Base-by-base conservation (phyloP, 805 yeast species). In the Grigorovia jiainica region DNA sequence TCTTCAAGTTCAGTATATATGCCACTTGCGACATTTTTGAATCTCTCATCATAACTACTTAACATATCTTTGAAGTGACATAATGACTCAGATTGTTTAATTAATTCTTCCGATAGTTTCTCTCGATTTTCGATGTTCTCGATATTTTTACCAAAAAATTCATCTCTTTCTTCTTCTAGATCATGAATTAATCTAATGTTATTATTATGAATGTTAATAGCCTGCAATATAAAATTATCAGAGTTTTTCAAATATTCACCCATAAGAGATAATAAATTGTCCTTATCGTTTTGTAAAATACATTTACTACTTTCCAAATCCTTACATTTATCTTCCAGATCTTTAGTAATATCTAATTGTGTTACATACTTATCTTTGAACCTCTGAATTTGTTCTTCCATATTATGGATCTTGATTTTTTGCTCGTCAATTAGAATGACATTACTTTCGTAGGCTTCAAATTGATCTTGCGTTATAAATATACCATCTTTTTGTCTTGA, bases 401-500 rank as follows among this genome's bases (percentile, higher is more conserved):
- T 60, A 1, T 71, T 68, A 32, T 66, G 69, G 8, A 74, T 61
- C 43, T 67, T 65, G 4, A 70, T 57, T 42, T 71, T 69, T 47
- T 73, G 75, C 43, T 76, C 82, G 23, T 67, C 76, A 11, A 71
- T 65, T 42, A 68, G 60, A 5, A 73, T 66, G 18, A 67, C 63
- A 31, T 75, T 64, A 51, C 78, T 73, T 52, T 74, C 79, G 50
- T 53, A 68, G 10, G 47, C 38, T 25, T 54, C 56, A 23, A 45
- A 49, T 54, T 64, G 75, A 34, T 61, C 72, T 40, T 57, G 64
- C 21, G 83, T 72, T 47, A 84, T 60, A 52, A 73, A 80, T 15
- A 84, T 74, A 5, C 89, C 87, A 50, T 76, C 79, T 50, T 78
- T 80, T 36, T 66, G 67, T 42, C 87, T 65, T 0, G 86, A 70